Evolutionary conservation across 2,329 filamentous ascomycete species (phyloP), one percentile per base, ranked within the genome.

Genomic region (Tolypocladium nubicola): DNA sequence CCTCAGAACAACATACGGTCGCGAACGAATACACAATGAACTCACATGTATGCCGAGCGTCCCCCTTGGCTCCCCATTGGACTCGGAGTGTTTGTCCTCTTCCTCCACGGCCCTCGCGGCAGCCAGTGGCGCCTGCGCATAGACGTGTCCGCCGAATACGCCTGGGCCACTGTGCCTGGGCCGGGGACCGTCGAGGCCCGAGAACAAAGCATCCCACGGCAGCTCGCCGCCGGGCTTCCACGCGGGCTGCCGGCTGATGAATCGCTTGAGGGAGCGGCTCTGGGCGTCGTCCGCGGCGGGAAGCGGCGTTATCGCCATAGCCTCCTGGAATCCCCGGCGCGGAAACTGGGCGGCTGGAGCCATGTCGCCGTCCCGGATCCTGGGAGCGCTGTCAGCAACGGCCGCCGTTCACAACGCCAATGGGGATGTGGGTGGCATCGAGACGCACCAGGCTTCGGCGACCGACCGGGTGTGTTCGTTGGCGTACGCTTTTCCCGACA

Each of bases 131-230:
- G 73, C 68, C 57, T 73, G 69, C 3, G 67, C 66, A 57, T 71
- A 75, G 37, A 74, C 72, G 30, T 70, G 67, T 6, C 71, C 72
- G 7, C 73, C 73, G 52, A 68, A 75, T 0, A 68, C 69, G n/a
- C 67, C 66, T 14, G 47, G 23, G 35, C 60, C 54, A 5, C 38
- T 49, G 37, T 55, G 55, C 21, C 45, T 23, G 61, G 65, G 39
- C 53, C 61, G 47, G 61, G 59, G 49, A 54, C 63, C 56, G 45
- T 60, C 52, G 33, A 56, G 33, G 3, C 58, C 56, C 0, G 41
- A 53, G 11, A 64, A 64, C 2, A 65, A 5, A 2, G 59, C 37
- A 5, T 62, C 61, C 67, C 68, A 68, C 5, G 68, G 68, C 13
- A 72, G 61, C 21, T 71, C 67, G 9, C 58, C 58, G 1, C 68